Evolutionary conservation across 441 rosid species (phyloP).

Genomic region (Euphorbia schlechtendalii): DNA sequence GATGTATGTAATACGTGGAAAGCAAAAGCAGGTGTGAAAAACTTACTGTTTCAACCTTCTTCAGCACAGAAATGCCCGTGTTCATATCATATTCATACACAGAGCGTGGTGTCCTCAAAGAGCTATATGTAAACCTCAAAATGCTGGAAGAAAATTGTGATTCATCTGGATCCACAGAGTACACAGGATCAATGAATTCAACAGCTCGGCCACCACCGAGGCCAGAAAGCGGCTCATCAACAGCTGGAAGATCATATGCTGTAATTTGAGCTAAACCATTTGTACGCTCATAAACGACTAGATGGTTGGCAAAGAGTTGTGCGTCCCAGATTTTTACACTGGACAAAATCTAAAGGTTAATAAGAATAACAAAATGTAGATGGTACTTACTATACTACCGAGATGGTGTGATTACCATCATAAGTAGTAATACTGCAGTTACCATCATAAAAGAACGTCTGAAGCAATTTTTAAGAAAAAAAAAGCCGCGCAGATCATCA

Average conservation of each 20-base stretch:
- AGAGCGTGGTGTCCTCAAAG: slow-evolving; percentile 72
- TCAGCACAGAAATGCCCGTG: slow-evolving; percentile 56
- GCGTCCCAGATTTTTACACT: slow-evolving; percentile 71
- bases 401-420: neutral
- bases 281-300: slow-evolving; percentile 72
- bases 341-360: slow-evolving; percentile 20
- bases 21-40: neutral
- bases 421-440: neutral
- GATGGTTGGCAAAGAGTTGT: slow-evolving; percentile 66
- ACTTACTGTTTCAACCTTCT: slow-evolving; percentile 78
- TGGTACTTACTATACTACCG: neutral
- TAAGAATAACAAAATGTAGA: slow-evolving; percentile 4
- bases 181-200: slow-evolving; percentile 72
- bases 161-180: slow-evolving; percentile 41
- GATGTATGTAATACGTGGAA: neutral
- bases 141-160: slow-evolving; percentile 58
- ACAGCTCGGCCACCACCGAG: slow-evolving; percentile 52
- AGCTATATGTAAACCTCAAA: slow-evolving; percentile 72
- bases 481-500: too few species aligned
- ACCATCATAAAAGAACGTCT: neutral
- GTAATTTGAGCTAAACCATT: slow-evolving; percentile 59
- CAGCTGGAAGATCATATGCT: slow-evolving; percentile 54
- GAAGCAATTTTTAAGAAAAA: neutral
- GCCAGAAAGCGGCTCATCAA: slow-evolving; percentile 53
- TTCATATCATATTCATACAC: slow-evolving; percentile 82